Evolutionary conservation across 306 rosid species (phyloP), one percentile per base, ranked within the genome.

Genomic region (Trifolium fragiferum): DNA sequence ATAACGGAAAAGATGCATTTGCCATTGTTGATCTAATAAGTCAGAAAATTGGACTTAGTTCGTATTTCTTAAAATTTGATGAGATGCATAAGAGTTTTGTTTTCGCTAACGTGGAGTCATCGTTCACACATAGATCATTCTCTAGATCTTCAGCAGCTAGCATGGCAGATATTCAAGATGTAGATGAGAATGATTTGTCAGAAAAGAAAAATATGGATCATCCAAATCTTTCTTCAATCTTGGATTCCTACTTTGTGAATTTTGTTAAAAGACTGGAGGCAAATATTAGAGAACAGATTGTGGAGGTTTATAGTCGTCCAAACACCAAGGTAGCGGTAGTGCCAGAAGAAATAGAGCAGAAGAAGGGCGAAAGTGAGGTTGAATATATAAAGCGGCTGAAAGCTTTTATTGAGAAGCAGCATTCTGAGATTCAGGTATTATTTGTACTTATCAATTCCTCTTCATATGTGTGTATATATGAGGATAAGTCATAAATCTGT

Each of bases 321-420:
- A 94, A 92, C 90, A 86, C 80, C 81, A 81, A 92, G 71, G 93
- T 92, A 82, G 90, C 93, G n/a, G 92, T 89, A 72, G 96, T 92
- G 66, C 99, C 99, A 7, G 97, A 93, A 33, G 97, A 94, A 49
- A 66, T 94, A 86, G 99, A 92, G 70, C 96, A 88, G 85, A 89
- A 79, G 77, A 83, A 84, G 9, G 86, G 89, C 60, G 99, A 94
- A 86, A 81, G 81, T 83, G 97, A 92, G 55, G 77, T 81, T 9
- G 96, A 90, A 78, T 94, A 94, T 72, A 72, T 89, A 55, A 90
- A 90, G 88, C 86, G 99, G 85, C 89, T 94, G 75, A 88, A 90
- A 80, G 81, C 76, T 55, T 94, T 94, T 86, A 84, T 90, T 70
- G 97, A 94, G 82, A 87, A 90, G 86, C 99, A 92, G 73, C 88